Evolutionary conservation across 2,329 filamentous ascomycete species (phyloP).

Genomic region (Sporothrix protearum): DNA sequence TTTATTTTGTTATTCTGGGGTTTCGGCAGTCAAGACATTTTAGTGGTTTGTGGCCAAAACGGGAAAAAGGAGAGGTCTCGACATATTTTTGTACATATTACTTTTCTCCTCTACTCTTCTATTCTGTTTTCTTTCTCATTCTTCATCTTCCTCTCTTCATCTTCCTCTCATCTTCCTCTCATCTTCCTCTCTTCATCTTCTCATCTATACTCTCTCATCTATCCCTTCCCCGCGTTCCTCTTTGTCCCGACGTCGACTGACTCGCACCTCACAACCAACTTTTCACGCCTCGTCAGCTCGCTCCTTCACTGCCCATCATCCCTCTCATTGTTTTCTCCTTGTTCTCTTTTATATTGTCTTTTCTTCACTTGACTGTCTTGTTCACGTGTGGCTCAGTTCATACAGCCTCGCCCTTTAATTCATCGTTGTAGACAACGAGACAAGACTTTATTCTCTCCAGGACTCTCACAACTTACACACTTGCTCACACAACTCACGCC

Average conservation of each 20-base stretch:
- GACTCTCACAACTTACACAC: conserved; percentile 20
- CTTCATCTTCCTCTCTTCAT: background rate
- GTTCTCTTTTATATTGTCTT: background rate
- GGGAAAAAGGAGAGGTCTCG: conserved; percentile 2
- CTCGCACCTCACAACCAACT: background rate
- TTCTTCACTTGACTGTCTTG: background rate
- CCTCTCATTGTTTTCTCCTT: background rate
- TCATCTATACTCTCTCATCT: background rate
- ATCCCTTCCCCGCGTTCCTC: background rate
- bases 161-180: background rate
- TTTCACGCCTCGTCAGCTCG: background rate
- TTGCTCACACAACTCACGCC: background rate
- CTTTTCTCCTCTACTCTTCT: conserved; percentile 1
- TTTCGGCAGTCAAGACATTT: background rate
- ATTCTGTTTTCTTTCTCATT: background rate
- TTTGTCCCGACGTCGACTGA: background rate
- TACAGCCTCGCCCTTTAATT: conserved; percentile 18
- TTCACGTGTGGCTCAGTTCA: conserved; percentile 18
- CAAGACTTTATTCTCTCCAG: background rate
- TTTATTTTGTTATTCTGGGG: background rate
- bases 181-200: background rate
- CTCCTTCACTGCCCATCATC: background rate
- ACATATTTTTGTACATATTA: conserved; percentile 7
- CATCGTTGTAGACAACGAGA: conserved; percentile 16
- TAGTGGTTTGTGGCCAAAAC: conserved; percentile 7